These are phyloP conservation scores for Aspergillus fischeri DNA, from an alignment of 2,329 filamentous ascomycete genomes.

Conservation along the genomic window DNA sequence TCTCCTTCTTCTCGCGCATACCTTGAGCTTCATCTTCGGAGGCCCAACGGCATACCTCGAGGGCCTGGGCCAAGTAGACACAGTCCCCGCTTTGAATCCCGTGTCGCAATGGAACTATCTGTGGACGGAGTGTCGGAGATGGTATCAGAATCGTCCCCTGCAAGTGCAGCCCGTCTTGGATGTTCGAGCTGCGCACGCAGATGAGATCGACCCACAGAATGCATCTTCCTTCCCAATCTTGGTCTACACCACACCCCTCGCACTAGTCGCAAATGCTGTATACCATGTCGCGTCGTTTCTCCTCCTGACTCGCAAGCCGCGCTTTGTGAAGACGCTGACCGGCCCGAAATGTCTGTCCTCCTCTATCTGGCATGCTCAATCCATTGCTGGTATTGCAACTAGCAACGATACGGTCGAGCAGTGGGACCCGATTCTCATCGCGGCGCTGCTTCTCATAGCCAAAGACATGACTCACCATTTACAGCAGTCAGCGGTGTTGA, in stretches of 20 bases:
- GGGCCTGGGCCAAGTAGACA: slow-evolving; percentile 9
- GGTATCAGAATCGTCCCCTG: slow-evolving; percentile 21
- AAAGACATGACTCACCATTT: slow-evolving; percentile 23
- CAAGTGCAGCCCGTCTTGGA: slow-evolving; percentile 21
- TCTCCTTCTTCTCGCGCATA: slow-evolving; percentile 17
- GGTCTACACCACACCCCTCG: slow-evolving; percentile 24
- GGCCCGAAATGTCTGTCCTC: slow-evolving; percentile 21
- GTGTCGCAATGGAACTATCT: slow-evolving; percentile 22
- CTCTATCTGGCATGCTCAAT: slow-evolving; percentile 25
- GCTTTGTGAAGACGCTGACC: slow-evolving; percentile 19
- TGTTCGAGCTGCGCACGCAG: slow-evolving; percentile 20
- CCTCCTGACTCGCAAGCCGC: slow-evolving; percentile 19
- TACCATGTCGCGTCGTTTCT: slow-evolving; percentile 23
- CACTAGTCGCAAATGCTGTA: slow-evolving; percentile 22
- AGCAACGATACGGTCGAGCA: slow-evolving; percentile 24
- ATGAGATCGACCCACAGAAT: slow-evolving; percentile 20
- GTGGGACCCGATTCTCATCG: slow-evolving; percentile 22
- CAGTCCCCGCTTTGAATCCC: slow-evolving; percentile 2
- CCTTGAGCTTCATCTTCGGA: slow-evolving; percentile 14
- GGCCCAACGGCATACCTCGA: slow-evolving; percentile 8
- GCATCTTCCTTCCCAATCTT: slow-evolving; percentile 22
- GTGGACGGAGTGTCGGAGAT: slow-evolving; percentile 23
- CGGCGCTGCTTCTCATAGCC: slow-evolving; percentile 16
- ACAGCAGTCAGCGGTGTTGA: slow-evolving; percentile 17
- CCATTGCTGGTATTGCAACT: slow-evolving; percentile 20